Conservation (phyloP, 306 rosid genomes). For the Astragalus glycyphyllos region DNA sequence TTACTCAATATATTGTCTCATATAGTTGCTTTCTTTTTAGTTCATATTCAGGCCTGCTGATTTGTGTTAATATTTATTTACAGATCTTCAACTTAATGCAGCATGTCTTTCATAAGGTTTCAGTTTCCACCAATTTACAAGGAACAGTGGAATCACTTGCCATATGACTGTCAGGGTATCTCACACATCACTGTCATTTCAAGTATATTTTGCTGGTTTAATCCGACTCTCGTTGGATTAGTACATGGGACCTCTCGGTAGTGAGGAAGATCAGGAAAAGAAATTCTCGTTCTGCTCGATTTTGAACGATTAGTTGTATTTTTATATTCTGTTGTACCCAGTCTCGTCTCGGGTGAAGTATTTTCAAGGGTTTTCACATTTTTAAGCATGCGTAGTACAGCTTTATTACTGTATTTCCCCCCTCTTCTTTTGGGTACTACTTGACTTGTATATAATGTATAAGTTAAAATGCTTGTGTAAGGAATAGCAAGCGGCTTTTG, state of each 20-base stretch:
- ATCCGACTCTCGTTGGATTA: constrained; percentile 19
- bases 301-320: constrained; percentile 11
- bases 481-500: background rate
- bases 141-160: constrained; percentile 21
- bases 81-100: constrained; percentile 34
- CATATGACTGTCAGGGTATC: background rate
- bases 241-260: background rate
- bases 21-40: background rate
- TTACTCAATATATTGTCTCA: background rate
- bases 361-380: constrained; percentile 4
- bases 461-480: constrained; percentile 42
- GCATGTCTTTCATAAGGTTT: constrained; percentile 26
- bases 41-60: constrained; percentile 31
- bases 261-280: constrained; percentile 29
- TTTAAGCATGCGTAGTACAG: background rate
- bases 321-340: constrained; percentile 16
- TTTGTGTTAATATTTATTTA: constrained; percentile 35
- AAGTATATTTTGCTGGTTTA: constrained; percentile 16
- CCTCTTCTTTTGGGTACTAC: background rate
- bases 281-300: constrained; percentile 13
- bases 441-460: constrained; percentile 38
- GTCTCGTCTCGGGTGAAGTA: constrained; percentile 26
- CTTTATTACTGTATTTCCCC: constrained; percentile 7
- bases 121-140: constrained; percentile 19
- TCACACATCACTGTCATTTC: constrained; percentile 16